Base-by-base conservation (phyloP, 140 eudicot genomes). In the Oenanthe javanica region DNA sequence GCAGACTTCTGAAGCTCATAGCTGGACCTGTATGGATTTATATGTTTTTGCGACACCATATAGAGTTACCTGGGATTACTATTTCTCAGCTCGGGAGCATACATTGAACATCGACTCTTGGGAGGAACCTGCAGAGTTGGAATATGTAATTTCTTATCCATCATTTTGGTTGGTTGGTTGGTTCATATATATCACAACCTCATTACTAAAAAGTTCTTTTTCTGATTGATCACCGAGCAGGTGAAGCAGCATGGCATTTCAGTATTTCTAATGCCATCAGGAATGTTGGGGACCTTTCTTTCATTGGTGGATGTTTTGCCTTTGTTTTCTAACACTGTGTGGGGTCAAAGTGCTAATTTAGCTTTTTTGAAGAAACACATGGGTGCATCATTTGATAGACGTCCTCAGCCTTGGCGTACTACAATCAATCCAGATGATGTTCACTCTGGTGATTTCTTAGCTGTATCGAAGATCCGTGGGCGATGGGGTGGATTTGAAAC, bases 401-500 rank as follows among this genome's bases (percentile, higher is more conserved):
- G 97, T 61, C 77, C 91, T 79, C 87, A 91, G 79, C 99, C 99
- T 47, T 91, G 98, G 97, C 88, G 85, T 76, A 86, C 96, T 72
- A 88, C 87, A 19, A 93, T 92, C 72, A 83, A 95, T 81, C 98
- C 99, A 47, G 86, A 83, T 27, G 99, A 95, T 89, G 98, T 95
- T 77, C 99, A 95, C 80, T 84, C 99, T 72, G 99, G 99, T 82
- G 99, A 95, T 84, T 95, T 95, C 80, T 81, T 95, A 78, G 99
- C 99, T 1, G 89, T 95, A 23, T 92, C 98, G 48, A 95, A 95
- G 92, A 91, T 95, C 81, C 99, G 99, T 78, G 99, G 99, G 64
- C 91, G 99, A 49, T 93, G 99, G 99, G 99, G 99, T 83, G 99
- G 99, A 72, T 95, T 95, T 86, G 98, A 95, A 85, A 95, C 99